Evolutionary conservation across 305 asterid genomes (phyloP), one percentile per base, ranked within the genome.

Genomic region (Fraxinus xanthoxyloides): DNA sequence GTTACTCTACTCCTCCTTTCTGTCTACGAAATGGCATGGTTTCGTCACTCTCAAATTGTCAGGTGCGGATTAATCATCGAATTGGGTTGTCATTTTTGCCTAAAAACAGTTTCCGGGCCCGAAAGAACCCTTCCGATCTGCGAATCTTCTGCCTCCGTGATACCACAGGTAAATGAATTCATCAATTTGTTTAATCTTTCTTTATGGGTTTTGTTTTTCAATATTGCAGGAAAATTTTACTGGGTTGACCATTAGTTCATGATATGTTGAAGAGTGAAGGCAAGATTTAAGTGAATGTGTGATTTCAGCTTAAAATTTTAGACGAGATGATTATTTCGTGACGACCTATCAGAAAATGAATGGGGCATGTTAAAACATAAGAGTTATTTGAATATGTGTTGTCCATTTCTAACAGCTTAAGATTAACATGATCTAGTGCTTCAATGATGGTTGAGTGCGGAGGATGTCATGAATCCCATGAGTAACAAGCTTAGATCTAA

Each of bases 141-240:
- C 86, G 79, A 10, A 88, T 82, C 31, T 85, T 83, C 80, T 82
- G 92, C 85, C 80, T 87, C 35, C 87, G 86, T 46, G 91, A 87
- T 72, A 63, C 86, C 79, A 83, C 86, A 85, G 87, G 98, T 93
- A 86, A 75, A 81, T 5, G 77, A 34, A 1, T 19, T 72, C 48
- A 26, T 6, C 54, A 10, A 10, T 40, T 72, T 46, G 5, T 46
- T 12, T 46, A 46, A 46, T 12, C 54, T 54, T n/a, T 56, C 24
- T 56, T 1, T 19, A 56, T 56, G 67, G 67, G 3, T 56, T 56
- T 56, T 56, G 28, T 56, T 56, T 19, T 21, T 56, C 67, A 56
- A 3, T 5, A 56, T 48, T 15, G 59, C 24, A 19, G 67, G 67
- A 56, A 56, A 19, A 5, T 15, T 48, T 15, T 48, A 1, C 3